Evolutionary conservation across 148 eudicot species (phyloP).

Genomic region (Rhododendron ferrugineum): DNA sequence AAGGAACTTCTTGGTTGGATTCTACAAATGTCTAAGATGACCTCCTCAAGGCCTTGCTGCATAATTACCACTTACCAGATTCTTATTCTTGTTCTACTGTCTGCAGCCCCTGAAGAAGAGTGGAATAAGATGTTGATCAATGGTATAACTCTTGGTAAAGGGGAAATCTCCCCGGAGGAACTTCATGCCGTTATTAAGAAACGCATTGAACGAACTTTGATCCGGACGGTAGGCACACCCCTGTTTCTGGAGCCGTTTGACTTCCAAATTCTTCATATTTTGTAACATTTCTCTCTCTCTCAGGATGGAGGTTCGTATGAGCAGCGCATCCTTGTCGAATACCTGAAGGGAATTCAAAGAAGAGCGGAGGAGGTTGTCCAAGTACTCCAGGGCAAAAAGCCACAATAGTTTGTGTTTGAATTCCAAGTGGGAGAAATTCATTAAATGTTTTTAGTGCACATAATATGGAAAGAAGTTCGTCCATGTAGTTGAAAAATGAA

Average conservation of each 20-base stretch:
- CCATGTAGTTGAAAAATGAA: neutral
- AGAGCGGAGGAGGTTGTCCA: slow-evolving; percentile 67
- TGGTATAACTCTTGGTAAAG: slow-evolving; percentile 76
- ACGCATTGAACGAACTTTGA: slow-evolving; percentile 79
- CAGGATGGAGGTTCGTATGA: slow-evolving; percentile 98
- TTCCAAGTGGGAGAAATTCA: neutral
- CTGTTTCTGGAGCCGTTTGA: neutral
- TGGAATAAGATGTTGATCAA: slow-evolving; percentile 71
- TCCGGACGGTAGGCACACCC: slow-evolving; percentile 61
- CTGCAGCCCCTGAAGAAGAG: slow-evolving; percentile 77
- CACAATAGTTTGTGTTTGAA: slow-evolving; percentile 14
- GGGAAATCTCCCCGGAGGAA: slow-evolving; percentile 68
- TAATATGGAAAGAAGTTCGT: neutral
- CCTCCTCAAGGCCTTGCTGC: neutral
- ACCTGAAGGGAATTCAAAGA: slow-evolving; percentile 77
- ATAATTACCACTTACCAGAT: neutral
- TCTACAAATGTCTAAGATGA: neutral
- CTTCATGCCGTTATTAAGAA: slow-evolving; percentile 68
- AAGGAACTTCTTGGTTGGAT: neutral
- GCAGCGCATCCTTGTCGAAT: slow-evolving; percentile 82
- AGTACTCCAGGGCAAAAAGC: slow-evolving; percentile 55
- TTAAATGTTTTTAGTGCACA: neutral
- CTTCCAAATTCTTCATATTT: neutral
- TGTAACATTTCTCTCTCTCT: neutral
- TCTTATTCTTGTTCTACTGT: slow-evolving; percentile 4